phyloP scores from a whole-genome alignment of 2,329 filamentous ascomycete genomes.

The Drechslera avenae region DNA sequence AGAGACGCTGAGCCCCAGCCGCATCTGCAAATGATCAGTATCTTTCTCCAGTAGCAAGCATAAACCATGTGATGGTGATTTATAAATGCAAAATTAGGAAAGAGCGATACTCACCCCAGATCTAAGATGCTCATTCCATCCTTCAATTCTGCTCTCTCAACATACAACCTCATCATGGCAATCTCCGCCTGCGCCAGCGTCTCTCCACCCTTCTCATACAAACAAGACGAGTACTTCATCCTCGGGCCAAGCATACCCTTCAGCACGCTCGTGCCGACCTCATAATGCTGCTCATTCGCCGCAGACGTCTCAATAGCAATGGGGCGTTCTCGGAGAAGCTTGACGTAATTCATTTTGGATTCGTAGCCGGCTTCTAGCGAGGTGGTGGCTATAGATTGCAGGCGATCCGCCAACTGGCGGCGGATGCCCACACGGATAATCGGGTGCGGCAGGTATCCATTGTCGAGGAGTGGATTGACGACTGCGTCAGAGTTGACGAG shows the following conservation, averaged over 20 bases:
- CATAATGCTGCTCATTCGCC: conserved; percentile 74
- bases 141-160: conserved; percentile 62
- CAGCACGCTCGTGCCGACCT: conserved; percentile 70
- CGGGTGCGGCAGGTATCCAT: conserved; percentile 67
- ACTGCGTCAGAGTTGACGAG: conserved; percentile 33
- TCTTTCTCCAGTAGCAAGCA: background rate
- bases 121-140: conserved; percentile 68
- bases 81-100: conserved; percentile 6
- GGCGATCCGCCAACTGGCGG: conserved; percentile 66
- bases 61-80: background rate
- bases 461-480: conserved; percentile 60
- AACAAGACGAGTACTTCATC: conserved; percentile 74
- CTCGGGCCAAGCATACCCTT: conserved; percentile 66
- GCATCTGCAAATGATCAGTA: conserved; percentile 54
- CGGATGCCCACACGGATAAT: conserved; percentile 70
- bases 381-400: conserved; percentile 60
- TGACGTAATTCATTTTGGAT: conserved; percentile 68
- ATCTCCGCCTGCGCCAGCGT: conserved; percentile 70
- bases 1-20: conserved; percentile 71
- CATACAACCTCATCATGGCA: conserved; percentile 68
- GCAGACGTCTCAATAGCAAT: conserved; percentile 71
- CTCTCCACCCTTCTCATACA: conserved; percentile 62
- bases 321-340: conserved; percentile 62
- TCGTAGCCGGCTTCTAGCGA: conserved; percentile 60
- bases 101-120: conserved; percentile 56